phyloP scores from a whole-genome alignment of 805 yeast genomes.

The Debaryomyces tyrocola region DNA sequence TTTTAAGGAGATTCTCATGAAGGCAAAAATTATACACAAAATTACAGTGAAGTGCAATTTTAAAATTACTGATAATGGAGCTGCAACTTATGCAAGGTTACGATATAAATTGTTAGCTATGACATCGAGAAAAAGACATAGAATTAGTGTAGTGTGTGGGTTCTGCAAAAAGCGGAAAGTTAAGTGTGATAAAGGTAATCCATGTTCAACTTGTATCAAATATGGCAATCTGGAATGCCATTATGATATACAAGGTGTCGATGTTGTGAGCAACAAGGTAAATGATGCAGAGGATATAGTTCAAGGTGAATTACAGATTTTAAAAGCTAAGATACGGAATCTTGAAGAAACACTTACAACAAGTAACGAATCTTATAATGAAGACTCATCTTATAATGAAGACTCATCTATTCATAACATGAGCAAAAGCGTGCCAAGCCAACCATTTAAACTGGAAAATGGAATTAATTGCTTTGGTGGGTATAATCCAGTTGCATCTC shows the following conservation, averaged over 20 bases:
- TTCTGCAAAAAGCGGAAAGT: conserved; percentile 38
- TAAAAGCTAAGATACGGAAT: conserved; percentile 12
- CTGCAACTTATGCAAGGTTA: neutral
- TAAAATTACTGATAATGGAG: neutral
- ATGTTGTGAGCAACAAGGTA: neutral
- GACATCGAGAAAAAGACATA: conserved; percentile 18
- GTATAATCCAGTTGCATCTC: conserved; percentile 14
- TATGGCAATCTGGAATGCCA: conserved; percentile 28
- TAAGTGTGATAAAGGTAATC: conserved; percentile 36
- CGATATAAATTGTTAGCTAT: neutral
- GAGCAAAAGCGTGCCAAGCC: neutral
- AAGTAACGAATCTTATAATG: neutral
- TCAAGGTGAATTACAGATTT: conserved; percentile 10
- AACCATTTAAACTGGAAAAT: neutral
- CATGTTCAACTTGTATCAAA: conserved; percentile 36
- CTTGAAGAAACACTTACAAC: conserved; percentile 13
- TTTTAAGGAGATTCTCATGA: neutral
- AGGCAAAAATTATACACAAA: neutral
- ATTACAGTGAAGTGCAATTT: neutral
- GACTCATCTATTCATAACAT: neutral
- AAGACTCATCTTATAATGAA: neutral
- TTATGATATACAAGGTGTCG: conserved; percentile 4
- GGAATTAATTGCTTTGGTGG: conserved; percentile 4
- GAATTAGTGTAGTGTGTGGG: conserved; percentile 35
- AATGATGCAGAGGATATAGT: neutral